These are phyloP conservation scores for Physcomitrium patens DNA, from an alignment of 225 moss, liverwort and hornwort species.

Conservation along the genomic window DNA sequence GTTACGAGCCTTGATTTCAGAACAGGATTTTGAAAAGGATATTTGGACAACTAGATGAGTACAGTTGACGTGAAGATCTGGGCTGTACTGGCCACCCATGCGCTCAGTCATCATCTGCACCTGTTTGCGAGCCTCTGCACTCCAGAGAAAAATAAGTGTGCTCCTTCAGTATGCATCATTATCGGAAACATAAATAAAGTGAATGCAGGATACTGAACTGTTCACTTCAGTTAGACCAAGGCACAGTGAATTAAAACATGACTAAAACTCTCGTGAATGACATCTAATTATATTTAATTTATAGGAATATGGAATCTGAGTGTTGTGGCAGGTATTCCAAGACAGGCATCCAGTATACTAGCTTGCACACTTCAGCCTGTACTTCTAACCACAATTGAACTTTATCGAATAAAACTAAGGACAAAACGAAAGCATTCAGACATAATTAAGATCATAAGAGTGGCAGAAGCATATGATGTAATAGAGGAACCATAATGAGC, in stretches of 20 bases:
- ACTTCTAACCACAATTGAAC: neutral
- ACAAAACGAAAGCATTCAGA: neutral
- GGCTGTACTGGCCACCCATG: constrained; percentile 72
- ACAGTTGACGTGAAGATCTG: constrained; percentile 65
- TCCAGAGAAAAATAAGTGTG: constrained; percentile 29
- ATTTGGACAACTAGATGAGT: constrained; percentile 76
- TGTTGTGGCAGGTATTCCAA: neutral
- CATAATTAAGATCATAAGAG: neutral
- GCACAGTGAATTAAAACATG: neutral
- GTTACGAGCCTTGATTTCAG: neutral
- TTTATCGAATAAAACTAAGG: neutral
- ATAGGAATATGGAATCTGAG: neutral
- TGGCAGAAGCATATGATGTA: neutral
- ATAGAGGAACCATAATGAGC: neutral
- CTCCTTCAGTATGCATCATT: constrained; percentile 26
- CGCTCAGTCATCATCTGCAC: constrained; percentile 77
- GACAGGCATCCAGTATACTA: constrained; percentile 7
- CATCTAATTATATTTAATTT: neutral
- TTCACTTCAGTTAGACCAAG: neutral
- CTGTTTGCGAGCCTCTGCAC: constrained; percentile 68
- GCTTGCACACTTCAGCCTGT: constrained; percentile 6
- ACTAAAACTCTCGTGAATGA: neutral
- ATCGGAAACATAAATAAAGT: constrained; percentile 4
- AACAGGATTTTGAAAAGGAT: constrained; percentile 46
- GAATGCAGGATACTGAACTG: neutral